Evolutionary conservation across 345 rosid genomes (phyloP).

Genomic region (Hirschfeldia incana): DNA sequence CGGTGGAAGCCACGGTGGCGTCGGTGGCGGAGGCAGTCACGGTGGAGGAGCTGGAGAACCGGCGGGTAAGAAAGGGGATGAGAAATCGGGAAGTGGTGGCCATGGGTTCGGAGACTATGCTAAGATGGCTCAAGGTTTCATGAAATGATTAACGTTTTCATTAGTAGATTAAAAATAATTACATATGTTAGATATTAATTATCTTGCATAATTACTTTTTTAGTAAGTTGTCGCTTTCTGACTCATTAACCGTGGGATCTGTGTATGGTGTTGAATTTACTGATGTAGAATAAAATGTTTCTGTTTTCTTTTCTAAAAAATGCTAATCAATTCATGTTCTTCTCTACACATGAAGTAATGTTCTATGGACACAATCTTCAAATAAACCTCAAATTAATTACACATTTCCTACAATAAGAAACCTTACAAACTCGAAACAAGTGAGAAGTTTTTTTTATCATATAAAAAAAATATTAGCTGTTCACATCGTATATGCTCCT

Average conservation of each 20-base stretch:
- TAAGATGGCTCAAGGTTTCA: constrained; percentile 70
- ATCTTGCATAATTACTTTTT: constrained; percentile 14
- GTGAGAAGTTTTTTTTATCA: neutral
- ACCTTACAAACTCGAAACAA: neutral
- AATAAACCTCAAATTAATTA: neutral
- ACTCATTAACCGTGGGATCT: neutral
- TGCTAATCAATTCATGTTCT: neutral
- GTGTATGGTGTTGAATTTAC: neutral
- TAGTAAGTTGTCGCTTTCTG: constrained; percentile 5
- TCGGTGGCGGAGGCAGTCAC: neutral
- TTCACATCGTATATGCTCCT: no score
- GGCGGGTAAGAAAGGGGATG: constrained; percentile 35
- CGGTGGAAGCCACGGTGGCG: neutral
- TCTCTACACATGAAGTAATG: neutral
- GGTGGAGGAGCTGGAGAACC: constrained; percentile 6
- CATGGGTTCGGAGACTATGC: constrained; percentile 54
- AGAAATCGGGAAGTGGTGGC: constrained; percentile 41
- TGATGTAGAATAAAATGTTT: constrained; percentile 4
- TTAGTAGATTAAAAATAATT: neutral
- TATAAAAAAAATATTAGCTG: no score
- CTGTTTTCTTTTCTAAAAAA: no score
- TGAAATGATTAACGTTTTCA: constrained; percentile 32
- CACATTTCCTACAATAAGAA: neutral
- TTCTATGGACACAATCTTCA: neutral
- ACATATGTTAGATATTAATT: neutral